Evolutionary conservation across 257 asterid genomes (phyloP), one percentile per base, ranked within the genome.

Genomic region (Jacaranda copaia): DNA sequence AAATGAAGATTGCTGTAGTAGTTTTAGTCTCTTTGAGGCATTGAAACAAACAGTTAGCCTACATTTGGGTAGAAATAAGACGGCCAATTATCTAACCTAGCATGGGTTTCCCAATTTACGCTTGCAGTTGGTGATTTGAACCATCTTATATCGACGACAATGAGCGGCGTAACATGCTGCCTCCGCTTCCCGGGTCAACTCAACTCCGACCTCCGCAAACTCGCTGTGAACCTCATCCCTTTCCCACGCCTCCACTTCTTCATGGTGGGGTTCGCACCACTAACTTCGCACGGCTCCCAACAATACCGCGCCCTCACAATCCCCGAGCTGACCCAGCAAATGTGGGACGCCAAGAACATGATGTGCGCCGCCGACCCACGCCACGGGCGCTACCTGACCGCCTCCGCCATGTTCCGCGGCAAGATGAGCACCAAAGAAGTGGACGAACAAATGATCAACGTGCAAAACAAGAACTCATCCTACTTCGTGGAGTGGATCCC

Each of bases 301-400:
- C 93, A 90, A 52, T 90, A 90, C 86, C 86, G 92, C 3, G 93
- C 96, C 14, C 89, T 88, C 15, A 87, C 93, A 1, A 85, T 90
- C 73, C 96, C 93, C 0, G 93, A 90, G 70, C 89, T 88, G 64
- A 90, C 96, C 3, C 96, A 90, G 61, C 96, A 90, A 73, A 90
- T 88, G 96, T 88, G 96, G 96, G 96, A 88, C 77, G 83, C 93
- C 10, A 90, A 88, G 82, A 88, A 88, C 91, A 90, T 90, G 95
- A 90, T 88, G 95, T 90, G 92, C 51, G 95, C 92, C 3, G 95
- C 92, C 8, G 95, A 89, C 74, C 96, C 96, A 8, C 91, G 92
- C 49, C 96, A 90, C 32, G 96, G 96, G 5, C 89, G 96, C 1
- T 90, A 90, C 83, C 83, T 90, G n/a, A 90, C 92, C 0, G 93